phyloP scores from a whole-genome alignment of 1,284 basidiomycete genomes.

The Boletus mariae region DNA sequence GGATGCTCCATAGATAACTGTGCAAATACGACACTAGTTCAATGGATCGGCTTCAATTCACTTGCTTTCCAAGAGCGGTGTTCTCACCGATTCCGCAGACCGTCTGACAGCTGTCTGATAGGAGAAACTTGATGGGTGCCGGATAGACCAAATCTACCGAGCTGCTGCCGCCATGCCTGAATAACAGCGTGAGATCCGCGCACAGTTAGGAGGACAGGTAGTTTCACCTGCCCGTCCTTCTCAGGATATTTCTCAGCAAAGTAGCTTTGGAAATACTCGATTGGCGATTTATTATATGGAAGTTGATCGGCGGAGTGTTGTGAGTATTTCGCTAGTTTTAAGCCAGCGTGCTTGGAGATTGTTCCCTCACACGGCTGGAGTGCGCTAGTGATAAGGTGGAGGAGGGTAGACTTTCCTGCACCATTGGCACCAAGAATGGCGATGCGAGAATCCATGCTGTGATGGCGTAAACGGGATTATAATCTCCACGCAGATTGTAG shows the following conservation, averaged over 20 bases:
- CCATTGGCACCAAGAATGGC: conserved; percentile 99
- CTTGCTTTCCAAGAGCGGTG: conserved; percentile 8
- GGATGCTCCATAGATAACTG: conserved; percentile 94
- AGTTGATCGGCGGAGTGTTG: conserved; percentile 99
- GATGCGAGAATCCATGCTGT: conserved; percentile 90
- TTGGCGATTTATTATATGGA: conserved; percentile 88
- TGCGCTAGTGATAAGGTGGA: conserved; percentile 88
- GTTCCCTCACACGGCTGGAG: conserved; percentile 84
- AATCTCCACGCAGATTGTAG: conserved; percentile 4
- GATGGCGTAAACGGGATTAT: conserved; percentile 4
- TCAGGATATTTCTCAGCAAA: conserved; percentile 89
- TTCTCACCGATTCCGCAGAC: conserved; percentile 83
- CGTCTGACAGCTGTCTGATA: conserved; percentile 94
- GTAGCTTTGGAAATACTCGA: conserved; percentile 89
- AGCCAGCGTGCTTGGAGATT: conserved; percentile 80
- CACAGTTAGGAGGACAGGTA: conserved; percentile 11
- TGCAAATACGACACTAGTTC: conserved; percentile 79
- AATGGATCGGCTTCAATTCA: conserved; percentile 12
- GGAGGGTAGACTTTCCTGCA: conserved; percentile 95
- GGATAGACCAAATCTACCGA: conserved; percentile 94
- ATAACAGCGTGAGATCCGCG: conserved; percentile 11
- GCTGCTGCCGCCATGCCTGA: conserved; percentile 90
- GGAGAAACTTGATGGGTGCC: conserved; percentile 92
- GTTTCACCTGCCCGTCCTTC: conserved; percentile 71
- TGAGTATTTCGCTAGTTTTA: conserved; percentile 97